Evolutionary conservation across 768 basidiomycete genomes (phyloP), one percentile per base, ranked within the genome.

Genomic region (Pulveroboletus sp.): DNA sequence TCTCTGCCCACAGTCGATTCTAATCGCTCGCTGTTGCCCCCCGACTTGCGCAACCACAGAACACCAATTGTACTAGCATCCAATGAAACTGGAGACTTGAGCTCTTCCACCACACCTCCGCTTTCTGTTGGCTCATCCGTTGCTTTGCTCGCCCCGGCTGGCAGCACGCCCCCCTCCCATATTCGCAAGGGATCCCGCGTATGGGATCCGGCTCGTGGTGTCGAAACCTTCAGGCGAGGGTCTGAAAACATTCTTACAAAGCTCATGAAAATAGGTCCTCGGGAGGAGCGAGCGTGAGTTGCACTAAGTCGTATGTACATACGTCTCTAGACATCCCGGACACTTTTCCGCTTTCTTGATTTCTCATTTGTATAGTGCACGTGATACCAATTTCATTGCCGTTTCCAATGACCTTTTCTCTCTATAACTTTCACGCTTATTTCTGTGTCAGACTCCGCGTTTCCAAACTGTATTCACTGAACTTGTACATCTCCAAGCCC

Each of bases 171-270:
- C 28, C 53, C 58, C 8, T 59, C 55, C 66, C 33, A 67, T 71
- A 43, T 28, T 17, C 69, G 65, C 35, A 80, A 77, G 58, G 74
- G 76, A 18, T 78, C 76, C 3, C 78, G 90, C 18, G 84, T 87
- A 5, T 95, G 87, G 83, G 91, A 93, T 63, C 92, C 92, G 15
- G 82, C 83, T 9, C 82, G 91, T 18, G 86, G 84, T 39, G 83
- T 93, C 3, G 92, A 94, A 51, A 59, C 87, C 36, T 92, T 93
- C 71, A 93, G 92, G 67, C 81, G 80, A 45, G 86, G 86, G 13
- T 92, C 90, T 2, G 91, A 94, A 65, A 87, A 93, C 59, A 89
- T 93, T 24, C 74, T 94, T 27, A 81, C 86, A 9, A 75, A 87
- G 42, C 93, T 94, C 68, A 71, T 93, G 71, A 85, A 80, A 61